phyloP scores from a whole-genome alignment of 768 basidiomycete genomes.

The Serendipita vermifera region DNA sequence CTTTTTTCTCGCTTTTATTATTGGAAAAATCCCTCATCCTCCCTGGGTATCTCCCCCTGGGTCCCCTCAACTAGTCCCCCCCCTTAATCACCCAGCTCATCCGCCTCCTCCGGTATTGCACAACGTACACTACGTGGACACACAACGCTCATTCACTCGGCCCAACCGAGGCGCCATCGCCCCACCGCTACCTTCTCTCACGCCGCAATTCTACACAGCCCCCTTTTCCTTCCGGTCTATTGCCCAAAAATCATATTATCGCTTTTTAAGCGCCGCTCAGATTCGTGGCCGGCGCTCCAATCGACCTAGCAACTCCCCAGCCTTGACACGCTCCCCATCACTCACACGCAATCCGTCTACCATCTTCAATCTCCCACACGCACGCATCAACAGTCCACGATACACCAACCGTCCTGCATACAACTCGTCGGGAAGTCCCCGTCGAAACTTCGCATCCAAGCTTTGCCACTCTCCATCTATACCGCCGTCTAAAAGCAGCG shows the following conservation, averaged over 20 bases:
- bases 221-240: no score
- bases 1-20: no score
- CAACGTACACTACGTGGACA: no score
- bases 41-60: slow-evolving; percentile 13
- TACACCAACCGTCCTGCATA: slow-evolving; percentile 83
- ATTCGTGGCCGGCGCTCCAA: slow-evolving; percentile 21
- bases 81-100: slow-evolving; percentile 27
- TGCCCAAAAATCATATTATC: no score
- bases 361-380: slow-evolving; percentile 49
- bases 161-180: no score
- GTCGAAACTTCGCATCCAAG: slow-evolving; percentile 75
- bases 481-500: slow-evolving; percentile 43
- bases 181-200: no score
- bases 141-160: no score
- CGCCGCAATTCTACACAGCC: no score
- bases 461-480: slow-evolving; percentile 44
- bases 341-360: slow-evolving; percentile 80
- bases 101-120: no score
- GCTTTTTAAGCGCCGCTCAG: no score
- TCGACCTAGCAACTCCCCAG: slow-evolving; percentile 49
- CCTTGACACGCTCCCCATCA: slow-evolving; percentile 77
- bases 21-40: slow-evolving; percentile 14
- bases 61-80: slow-evolving; percentile 16
- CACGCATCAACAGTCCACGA: slow-evolving; percentile 75
- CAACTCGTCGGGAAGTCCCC: slow-evolving; percentile 75